phyloP scores from a whole-genome alignment of 2,329 filamentous ascomycete species.

The Chrysoporthe puriensis region DNA sequence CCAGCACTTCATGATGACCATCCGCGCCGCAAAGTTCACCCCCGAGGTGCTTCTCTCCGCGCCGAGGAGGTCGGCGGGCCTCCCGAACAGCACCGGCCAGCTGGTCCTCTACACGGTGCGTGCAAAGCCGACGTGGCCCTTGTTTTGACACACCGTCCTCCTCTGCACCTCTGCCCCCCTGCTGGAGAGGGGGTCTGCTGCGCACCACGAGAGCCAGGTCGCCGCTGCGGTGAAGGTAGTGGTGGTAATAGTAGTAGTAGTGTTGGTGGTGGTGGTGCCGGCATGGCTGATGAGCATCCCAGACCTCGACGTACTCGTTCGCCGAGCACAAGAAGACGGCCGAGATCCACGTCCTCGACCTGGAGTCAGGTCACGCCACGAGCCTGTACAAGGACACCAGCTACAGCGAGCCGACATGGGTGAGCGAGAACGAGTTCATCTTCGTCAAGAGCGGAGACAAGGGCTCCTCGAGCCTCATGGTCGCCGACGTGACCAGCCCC shows the following conservation, averaged over 20 bases:
- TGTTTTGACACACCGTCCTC: neutral
- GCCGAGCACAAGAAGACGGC: conserved; percentile 68
- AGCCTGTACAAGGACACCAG: conserved; percentile 66
- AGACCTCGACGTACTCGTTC: conserved; percentile 80
- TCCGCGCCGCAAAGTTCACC: conserved; percentile 72
- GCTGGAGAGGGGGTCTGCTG: too few relatives aligned
- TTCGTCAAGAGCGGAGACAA: conserved; percentile 56
- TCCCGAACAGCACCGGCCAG: conserved; percentile 70
- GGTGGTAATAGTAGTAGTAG: too few relatives aligned
- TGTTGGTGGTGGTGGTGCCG: too few relatives aligned
- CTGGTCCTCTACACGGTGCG: conserved; percentile 66
- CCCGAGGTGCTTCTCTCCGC: conserved; percentile 78
- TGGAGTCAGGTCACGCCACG: conserved; percentile 66
- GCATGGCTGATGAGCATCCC: conserved; percentile 14
- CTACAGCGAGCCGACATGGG: conserved; percentile 76
- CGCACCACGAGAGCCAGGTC: neutral
- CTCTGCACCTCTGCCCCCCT: too few relatives aligned
- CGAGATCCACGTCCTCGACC: conserved; percentile 72
- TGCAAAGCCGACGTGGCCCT: neutral
- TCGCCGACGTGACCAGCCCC: conserved; percentile 42
- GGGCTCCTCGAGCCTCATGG: conserved; percentile 51
- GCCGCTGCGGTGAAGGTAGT: too few relatives aligned
- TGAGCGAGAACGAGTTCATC: conserved; percentile 67
- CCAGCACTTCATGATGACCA: conserved; percentile 60
- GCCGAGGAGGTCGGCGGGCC: conserved; percentile 70